Conservation (phyloP, 192 early-diverging fungal genomes). For the Allomyces javanicus region DNA sequence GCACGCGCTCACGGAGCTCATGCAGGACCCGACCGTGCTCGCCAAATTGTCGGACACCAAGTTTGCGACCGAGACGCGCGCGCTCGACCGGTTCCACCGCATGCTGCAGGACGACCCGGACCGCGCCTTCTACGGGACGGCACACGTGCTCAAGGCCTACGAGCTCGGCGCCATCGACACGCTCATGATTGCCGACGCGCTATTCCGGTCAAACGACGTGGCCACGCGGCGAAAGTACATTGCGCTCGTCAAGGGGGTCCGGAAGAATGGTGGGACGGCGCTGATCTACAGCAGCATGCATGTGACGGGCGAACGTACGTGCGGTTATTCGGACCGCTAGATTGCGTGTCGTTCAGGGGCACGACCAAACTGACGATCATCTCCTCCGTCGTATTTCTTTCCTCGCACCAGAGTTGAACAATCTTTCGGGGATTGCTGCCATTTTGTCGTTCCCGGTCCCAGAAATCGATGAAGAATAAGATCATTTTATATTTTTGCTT, state of each 20-base stretch:
- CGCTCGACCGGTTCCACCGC: slow-evolving; percentile 68
- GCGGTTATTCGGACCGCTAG: not conserved
- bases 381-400: not conserved
- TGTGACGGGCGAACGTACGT: slow-evolving; percentile 79
- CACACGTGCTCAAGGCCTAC: slow-evolving; percentile 64
- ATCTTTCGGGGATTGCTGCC: slow-evolving; percentile 86
- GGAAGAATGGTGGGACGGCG: slow-evolving; percentile 51
- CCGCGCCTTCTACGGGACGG: slow-evolving; percentile 79
- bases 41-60: slow-evolving; percentile 75
- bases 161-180: slow-evolving; percentile 72
- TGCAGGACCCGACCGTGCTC: slow-evolving; percentile 65
- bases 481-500: not conserved
- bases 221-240: slow-evolving; percentile 69
- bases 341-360: not conserved
- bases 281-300: slow-evolving; percentile 84
- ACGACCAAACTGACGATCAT: not conserved
- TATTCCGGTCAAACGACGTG: slow-evolving; percentile 81
- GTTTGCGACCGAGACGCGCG: slow-evolving; percentile 59
- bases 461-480: slow-evolving; percentile 47
- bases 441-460: slow-evolving; percentile 82
- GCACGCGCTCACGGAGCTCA: slow-evolving; percentile 81
- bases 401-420: slow-evolving; percentile 46
- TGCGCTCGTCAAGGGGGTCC: slow-evolving; percentile 59
- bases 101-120: slow-evolving; percentile 79
- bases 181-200: slow-evolving; percentile 75